A percentile compares a stretch with the other conserved stretches of the same genome.
Conservation (phyloP, 495 filamentous ascomycete genomes). For the Aspergillus nanangensis region DNA sequence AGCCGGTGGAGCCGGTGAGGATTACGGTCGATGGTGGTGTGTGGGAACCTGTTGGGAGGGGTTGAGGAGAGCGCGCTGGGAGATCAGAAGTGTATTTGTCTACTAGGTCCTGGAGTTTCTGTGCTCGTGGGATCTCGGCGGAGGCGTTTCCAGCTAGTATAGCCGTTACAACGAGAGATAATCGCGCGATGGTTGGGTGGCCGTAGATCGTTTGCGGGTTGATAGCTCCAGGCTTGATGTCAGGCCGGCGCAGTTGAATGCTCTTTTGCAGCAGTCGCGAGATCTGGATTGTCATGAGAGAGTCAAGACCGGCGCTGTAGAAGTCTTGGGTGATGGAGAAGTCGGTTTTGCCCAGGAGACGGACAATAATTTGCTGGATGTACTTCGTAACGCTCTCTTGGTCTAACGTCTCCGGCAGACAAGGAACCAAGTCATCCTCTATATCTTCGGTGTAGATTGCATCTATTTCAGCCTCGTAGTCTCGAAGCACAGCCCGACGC, state of each 20-base stretch:
- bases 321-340: constrained; percentile 15
- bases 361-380: constrained; percentile 6
- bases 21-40: constrained; percentile 22
- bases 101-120: constrained; percentile 14
- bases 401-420: constrained; percentile 4
- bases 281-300: constrained; percentile 29
- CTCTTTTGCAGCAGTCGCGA: constrained; percentile 16
- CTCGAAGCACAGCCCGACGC: constrained; percentile 36
- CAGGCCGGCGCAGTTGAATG: constrained; percentile 5
- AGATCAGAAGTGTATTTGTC: constrained; percentile 17
- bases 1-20: constrained; percentile 56
- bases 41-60: not conserved
- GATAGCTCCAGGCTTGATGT: constrained; percentile 7
- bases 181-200: constrained; percentile 8
- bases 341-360: constrained; percentile 11
- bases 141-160: constrained; percentile 14
- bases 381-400: constrained; percentile 6
- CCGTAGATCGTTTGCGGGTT: constrained; percentile 24
- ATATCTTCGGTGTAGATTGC: constrained; percentile 29
- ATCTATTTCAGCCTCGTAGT: constrained; percentile 53
- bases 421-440: not conserved
- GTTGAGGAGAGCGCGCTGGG: constrained; percentile 10
- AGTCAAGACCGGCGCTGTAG: constrained; percentile 26
- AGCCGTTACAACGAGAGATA: not conserved
- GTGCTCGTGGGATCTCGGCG: constrained; percentile 9